Conservation (phyloP, 108 stramenopile genomes). For the Fistulifera pelliculosa region DNA sequence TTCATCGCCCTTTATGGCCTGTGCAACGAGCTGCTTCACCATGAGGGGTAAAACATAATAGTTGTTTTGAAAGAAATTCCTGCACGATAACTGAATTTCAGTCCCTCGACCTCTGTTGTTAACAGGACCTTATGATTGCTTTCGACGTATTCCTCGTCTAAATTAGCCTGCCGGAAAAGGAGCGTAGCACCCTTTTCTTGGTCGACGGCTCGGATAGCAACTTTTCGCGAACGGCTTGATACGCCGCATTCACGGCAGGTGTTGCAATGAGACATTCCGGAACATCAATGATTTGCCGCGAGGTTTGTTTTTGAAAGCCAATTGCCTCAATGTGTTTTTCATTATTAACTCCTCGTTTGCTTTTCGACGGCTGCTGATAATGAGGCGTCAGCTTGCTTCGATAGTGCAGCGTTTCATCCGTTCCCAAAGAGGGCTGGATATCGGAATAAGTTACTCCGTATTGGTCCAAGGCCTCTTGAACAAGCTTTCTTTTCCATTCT, state of each 20-base stretch:
- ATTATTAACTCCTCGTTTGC: constrained; percentile 13
- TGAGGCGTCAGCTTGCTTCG: constrained; percentile 96
- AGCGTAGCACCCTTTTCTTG: constrained; percentile 76
- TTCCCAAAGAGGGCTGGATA: constrained; percentile 57
- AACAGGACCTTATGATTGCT: constrained; percentile 79
- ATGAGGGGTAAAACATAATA: constrained; percentile 85
- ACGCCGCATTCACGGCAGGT: constrained; percentile 78
- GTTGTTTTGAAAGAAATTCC: constrained; percentile 98
- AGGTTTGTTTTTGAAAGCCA: constrained; percentile 76
- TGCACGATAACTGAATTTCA: constrained; percentile 77
- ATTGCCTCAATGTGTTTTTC: constrained; percentile 17
- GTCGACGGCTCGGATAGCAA: constrained; percentile 22
- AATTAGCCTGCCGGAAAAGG: constrained; percentile 70
- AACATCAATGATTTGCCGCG: constrained; percentile 84
- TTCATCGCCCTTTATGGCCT: constrained; percentile 16
- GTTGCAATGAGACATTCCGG: constrained; percentile 90
- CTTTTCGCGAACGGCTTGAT: constrained; percentile 41
- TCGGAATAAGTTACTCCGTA: constrained; percentile 25
- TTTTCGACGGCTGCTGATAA: constrained; percentile 69
- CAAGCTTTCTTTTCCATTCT: constrained; percentile 86
- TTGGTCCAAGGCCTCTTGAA: constrained; percentile 62
- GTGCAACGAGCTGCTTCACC: constrained; percentile 83
- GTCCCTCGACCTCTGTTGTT: constrained; percentile 53
- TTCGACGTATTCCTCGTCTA: constrained; percentile 51
- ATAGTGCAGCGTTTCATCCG: constrained; percentile 84